Evolutionary conservation across 2,329 filamentous ascomycete species (phyloP), one percentile per base, ranked within the genome.

Genomic region (Sphaerulina musiva): DNA sequence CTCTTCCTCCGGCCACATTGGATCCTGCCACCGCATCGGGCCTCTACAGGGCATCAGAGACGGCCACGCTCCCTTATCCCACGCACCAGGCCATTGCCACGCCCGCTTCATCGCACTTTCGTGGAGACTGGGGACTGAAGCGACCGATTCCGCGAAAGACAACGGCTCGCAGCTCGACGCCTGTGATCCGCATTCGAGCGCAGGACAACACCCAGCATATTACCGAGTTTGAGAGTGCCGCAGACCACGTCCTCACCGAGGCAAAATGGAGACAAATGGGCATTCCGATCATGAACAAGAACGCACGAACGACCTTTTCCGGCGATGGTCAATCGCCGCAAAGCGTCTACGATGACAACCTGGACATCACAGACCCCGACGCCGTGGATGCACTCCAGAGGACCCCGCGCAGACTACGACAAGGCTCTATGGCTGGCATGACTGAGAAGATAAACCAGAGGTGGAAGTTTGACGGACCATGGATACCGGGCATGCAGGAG

Each of bases 61-160:
- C 82, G 20, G 83, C 86, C 42, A 97, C 92, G 11, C 78, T 81
- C 56, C 80, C 82, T 31, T 87, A 86, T 72, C 92, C 92, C n/a
- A 89, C 84, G 49, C 81, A 87, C 69, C 87, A 93, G 68, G 82
- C 90, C 58, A 86, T 97, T 67, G 84, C 85, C 11, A 91, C 89
- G 0, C 85, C 89, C 5, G 74, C 79, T 43, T 79, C 83, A 14
- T 91, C 90, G 6, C 79, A 89, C 23, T 75, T 78, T 40, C 82
- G 82, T 66, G 92, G 92, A 36, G 92, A 97, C 67, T 97, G 92
- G 91, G 92, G 92, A 11, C 76, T 96, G 64, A 97, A 97, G 75
- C 79, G 92, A 52, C 79, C 89, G 1, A 76, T 97, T 5, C 92
- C 92, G 1, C 73, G 85, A 7, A 85, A 85, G 69, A 48, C 54